Conservation (phyloP, 2,329 filamentous ascomycete genomes). For the Simplicillium aogashimaense region DNA sequence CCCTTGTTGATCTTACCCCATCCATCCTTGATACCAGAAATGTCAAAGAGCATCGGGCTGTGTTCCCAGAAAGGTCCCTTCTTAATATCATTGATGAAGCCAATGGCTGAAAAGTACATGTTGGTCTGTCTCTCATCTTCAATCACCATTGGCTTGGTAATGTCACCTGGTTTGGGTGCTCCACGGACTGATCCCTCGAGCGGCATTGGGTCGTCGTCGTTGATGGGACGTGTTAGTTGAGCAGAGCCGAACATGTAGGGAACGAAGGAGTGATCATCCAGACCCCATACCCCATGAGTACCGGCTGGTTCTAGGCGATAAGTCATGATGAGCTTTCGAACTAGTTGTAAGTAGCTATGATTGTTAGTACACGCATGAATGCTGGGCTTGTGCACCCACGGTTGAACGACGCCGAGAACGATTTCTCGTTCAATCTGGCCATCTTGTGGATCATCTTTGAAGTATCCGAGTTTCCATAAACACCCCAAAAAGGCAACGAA, state of each 20-base stretch:
- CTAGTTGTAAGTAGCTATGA: constrained; percentile 63
- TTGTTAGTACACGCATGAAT: constrained; percentile 5
- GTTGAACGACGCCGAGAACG: constrained; percentile 73
- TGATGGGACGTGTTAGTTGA: constrained; percentile 71
- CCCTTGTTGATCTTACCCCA: constrained; percentile 99
- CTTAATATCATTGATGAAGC: constrained; percentile 97
- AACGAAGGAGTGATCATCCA: constrained; percentile 94
- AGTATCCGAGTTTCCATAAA: constrained; percentile 83
- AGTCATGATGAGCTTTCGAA: constrained; percentile 74
- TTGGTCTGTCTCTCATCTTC: constrained; percentile 56
- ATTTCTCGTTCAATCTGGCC: constrained; percentile 65
- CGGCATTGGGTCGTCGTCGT: constrained; percentile 51
- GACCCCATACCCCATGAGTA: constrained; percentile 93
- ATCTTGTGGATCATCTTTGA: constrained; percentile 43
- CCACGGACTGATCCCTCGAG: constrained; percentile 67
- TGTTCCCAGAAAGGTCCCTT: constrained; percentile 96
- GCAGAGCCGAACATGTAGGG: constrained; percentile 94
- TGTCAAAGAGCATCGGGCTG: constrained; percentile 87
- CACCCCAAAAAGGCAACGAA: constrained; percentile 86
- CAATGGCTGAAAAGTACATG: constrained; percentile 91
- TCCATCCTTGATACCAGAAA: constrained; percentile 82
- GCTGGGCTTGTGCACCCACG: constrained; percentile 40
- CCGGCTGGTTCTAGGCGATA: constrained; percentile 94
- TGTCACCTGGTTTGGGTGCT: constrained; percentile 61
- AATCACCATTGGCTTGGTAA: constrained; percentile 56